Percentiles rank a stretch among this genome's conserved stretches.
Evolutionary conservation across 1,284 basidiomycete genomes (phyloP).

Genomic region (Rhodofomes roseus): DNA sequence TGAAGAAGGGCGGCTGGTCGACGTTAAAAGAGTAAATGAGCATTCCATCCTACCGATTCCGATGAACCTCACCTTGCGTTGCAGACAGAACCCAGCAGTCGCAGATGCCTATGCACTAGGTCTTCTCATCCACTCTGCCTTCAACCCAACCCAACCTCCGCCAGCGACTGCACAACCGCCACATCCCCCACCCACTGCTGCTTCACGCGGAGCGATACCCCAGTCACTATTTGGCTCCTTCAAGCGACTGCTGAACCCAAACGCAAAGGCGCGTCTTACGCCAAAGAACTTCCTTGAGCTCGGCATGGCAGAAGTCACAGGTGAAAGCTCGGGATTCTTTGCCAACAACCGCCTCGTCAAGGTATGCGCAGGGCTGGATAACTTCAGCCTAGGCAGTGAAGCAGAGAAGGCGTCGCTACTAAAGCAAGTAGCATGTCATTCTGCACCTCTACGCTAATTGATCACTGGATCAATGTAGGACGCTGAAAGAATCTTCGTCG

Average conservation of each 20-base stretch:
- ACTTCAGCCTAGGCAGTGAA: conserved; percentile 83
- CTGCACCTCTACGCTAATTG: background rate
- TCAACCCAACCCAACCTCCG: conserved; percentile 76
- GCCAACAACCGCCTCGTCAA: conserved; percentile 80
- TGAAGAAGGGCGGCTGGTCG: conserved; percentile 88
- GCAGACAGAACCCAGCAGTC: conserved; percentile 66
- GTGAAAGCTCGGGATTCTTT: conserved; percentile 76
- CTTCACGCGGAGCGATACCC: conserved; percentile 80
- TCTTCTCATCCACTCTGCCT: conserved; percentile 78
- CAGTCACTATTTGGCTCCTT: conserved; percentile 73
- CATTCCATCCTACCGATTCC: background rate
- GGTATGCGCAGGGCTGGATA: conserved; percentile 84
- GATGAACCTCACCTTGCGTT: conserved; percentile 6
- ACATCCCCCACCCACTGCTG: conserved; percentile 67
- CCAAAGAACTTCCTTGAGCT: conserved; percentile 77
- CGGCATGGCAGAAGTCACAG: conserved; percentile 66
- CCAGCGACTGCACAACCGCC: conserved; percentile 69
- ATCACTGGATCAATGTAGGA: conserved; percentile 36
- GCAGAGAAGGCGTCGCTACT: conserved; percentile 78
- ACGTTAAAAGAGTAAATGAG: conserved; percentile 72
- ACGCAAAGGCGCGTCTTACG: conserved; percentile 74
- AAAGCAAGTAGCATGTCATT: conserved; percentile 39
- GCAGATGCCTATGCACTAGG: conserved; percentile 87
- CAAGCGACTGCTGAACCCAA: conserved; percentile 88
- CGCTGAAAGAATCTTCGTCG: conserved; percentile 73